Percentiles rank a stretch among this genome's conserved stretches.
Evolutionary conservation across 805 yeast genomes (phyloP).

Genomic region (Ogataea trehaloabstinens): DNA sequence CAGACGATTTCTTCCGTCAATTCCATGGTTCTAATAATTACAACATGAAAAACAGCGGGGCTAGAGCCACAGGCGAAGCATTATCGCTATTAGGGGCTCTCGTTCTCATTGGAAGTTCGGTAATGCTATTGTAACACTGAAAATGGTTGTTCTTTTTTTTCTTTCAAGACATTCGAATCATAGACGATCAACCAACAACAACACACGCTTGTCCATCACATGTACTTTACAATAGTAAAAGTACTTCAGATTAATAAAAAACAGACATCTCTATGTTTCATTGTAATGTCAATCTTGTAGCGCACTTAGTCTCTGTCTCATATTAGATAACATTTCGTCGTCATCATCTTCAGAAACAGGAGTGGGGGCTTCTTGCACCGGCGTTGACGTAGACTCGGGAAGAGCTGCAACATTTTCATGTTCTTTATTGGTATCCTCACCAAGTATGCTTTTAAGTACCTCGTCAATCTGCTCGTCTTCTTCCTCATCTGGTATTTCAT

Average conservation of each 20-base stretch:
- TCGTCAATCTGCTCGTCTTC: slow-evolving; percentile 66
- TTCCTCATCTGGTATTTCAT: slow-evolving; percentile 62
- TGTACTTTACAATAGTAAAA: not conserved
- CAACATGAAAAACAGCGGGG: slow-evolving; percentile 12
- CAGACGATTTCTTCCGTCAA: slow-evolving; percentile 16
- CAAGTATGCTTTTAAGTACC: slow-evolving; percentile 47
- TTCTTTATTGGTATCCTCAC: slow-evolving; percentile 32
- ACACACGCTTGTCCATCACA: not conserved
- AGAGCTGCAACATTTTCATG: slow-evolving; percentile 18
- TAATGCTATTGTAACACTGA: slow-evolving; percentile 15
- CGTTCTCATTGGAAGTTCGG: slow-evolving; percentile 19
- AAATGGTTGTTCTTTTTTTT: not conserved
- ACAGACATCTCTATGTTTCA: not conserved
- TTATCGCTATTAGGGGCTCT: slow-evolving; percentile 25
- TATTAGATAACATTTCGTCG: slow-evolving; percentile 70
- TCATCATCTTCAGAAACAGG: slow-evolving; percentile 65
- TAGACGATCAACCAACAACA: slow-evolving; percentile 1
- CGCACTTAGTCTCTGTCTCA: slow-evolving; percentile 87
- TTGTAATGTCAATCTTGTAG: slow-evolving; percentile 51
- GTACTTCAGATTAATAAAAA: not conserved
- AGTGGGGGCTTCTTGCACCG: slow-evolving; percentile 22
- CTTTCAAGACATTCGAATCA: not conserved
- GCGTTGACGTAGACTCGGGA: slow-evolving; percentile 18
- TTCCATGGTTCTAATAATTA: slow-evolving; percentile 13
- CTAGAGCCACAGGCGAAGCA: slow-evolving; percentile 7